Evolutionary conservation across 1,284 basidiomycete species (phyloP).

Genomic region (Cutaneotrichosporon sp.): DNA sequence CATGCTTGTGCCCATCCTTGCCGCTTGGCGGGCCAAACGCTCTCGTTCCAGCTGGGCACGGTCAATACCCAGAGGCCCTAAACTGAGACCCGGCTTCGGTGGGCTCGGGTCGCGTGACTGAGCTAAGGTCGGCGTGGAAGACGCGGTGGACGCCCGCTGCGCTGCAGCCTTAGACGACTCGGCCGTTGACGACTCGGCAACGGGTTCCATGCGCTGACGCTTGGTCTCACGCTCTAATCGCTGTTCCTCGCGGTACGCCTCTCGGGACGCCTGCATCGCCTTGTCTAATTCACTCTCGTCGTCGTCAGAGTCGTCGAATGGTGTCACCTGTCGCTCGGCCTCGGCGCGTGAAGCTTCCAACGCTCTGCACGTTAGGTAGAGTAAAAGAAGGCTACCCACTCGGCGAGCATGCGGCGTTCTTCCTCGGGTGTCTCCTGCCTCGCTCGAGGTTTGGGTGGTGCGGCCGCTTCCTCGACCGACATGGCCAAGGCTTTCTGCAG

Average conservation of each 20-base stretch:
- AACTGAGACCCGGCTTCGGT: neutral
- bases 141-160: too few species aligned
- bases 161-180: too few species aligned
- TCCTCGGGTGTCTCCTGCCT: constrained; percentile 39
- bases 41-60: constrained; percentile 43
- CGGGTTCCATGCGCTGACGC: neutral
- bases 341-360: constrained; percentile 5
- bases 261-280: constrained; percentile 18
- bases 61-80: constrained; percentile 25
- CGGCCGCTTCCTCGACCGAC: constrained; percentile 21
- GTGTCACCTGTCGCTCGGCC: neutral
- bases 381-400: constrained; percentile 21
- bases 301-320: constrained; percentile 12
- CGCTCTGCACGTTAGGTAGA: constrained; percentile 21
- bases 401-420: constrained; percentile 33
- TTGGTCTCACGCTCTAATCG: constrained; percentile 3
- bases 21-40: constrained; percentile 35
- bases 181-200: too few species aligned
- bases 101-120: neutral
- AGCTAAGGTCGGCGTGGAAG: too few species aligned
- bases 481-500: constrained; percentile 21
- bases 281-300: constrained; percentile 19
- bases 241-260: constrained; percentile 14
- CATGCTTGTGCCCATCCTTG: too few species aligned
- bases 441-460: constrained; percentile 22